Base-by-base conservation (phyloP, 2,329 filamentous ascomycete species). In the Trichoderma guizhouense region DNA sequence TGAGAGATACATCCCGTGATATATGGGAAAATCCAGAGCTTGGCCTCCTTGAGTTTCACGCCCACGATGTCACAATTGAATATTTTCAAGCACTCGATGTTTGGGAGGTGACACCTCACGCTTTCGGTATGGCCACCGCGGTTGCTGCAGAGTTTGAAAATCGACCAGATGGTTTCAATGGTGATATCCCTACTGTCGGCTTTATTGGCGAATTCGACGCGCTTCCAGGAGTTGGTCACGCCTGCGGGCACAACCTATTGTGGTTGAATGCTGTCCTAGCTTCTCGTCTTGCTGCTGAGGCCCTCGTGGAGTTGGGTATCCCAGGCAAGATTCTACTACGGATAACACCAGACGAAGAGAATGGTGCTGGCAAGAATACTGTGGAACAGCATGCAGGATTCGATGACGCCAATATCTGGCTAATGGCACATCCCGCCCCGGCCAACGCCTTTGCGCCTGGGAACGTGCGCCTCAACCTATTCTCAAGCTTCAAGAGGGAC, bases 211-310 rank as follows among this genome's bases (percentile, higher is more conserved):
- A 82, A 76, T 86, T 86, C 72, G 85, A 86, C 73, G 84, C 84
- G 0, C 80, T 85, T 0, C 83, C 83, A 0, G 79, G 77, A 12
- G 83, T 84, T 26, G 83, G 83, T n/a, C 83, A 85, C 51, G 82
- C 81, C 3, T 85, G 83, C 74, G 83, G 83, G 1, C 83, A 85
- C 76, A 84, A 85, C 74, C 77, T 85, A 21, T 84, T 85, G 70
- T 80, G 83, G 12, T 81, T 81, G 0, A 76, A 81, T n/a, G 79
- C 80, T 1, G 75, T 84, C 14, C 82, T 78, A 12, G 76, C 79
- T 0, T 81, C 79, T 1, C 21, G 21, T 9, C 28, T 66, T 5
- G 43, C 32, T 6, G 18, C 24, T 30, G 76, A 76, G 2, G 79
- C 79, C 0, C 75, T 84, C 30, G 76, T 78, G 36, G 57, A 75